Evolutionary conservation across 768 basidiomycete species (phyloP), one percentile per base, ranked within the genome.

Genomic region (Cytidiella melzeri): DNA sequence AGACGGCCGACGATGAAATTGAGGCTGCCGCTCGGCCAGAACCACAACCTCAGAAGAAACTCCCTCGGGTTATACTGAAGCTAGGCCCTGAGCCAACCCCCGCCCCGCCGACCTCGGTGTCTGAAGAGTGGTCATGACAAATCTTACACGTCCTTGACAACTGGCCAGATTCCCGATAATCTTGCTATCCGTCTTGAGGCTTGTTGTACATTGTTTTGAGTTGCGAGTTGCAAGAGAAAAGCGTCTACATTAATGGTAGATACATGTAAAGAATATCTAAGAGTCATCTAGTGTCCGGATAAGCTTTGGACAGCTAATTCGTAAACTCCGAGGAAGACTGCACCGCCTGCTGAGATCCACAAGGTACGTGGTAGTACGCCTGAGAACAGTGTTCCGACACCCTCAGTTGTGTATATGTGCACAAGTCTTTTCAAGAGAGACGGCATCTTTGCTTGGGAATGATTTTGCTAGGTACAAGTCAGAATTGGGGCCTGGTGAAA

Each of bases 291-390:
- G 30, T 41, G 7, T 9, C 40, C 43, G 6, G 48, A 40, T 7
- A 87, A 63, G 2, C 73, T 69, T 58, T 77, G 72, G 3, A 84
- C 71, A 1, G 74, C 80, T 78, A 81, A 85, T 65, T 99, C 95
- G 59, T 97, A 99, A 42, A 92, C 84, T n/a, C 96, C 96, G 21
- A 99, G 74, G 66, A 99, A 99, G 0, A 98, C 92, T 0, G 94
- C 93, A 2, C 96, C 96, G 2, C 96, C 96, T 2, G 90, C 83
- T 1, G 92, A 92, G 61, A 99, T 98, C 87, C 95, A 98, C 45
- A 96, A 63, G 34, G 94, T 97, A 62, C 96, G 79, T 21, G 95
- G 95, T 6, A 94, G 76, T 37, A 87, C 78, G 10, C 96, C 96
- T 4, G 87, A 68, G 61, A 95, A 97, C 4, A 99, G 71, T 3